Evolutionary conservation across 225 moss, liverwort and hornwort genomes (phyloP).

Genomic region (Bryum argenteum): DNA sequence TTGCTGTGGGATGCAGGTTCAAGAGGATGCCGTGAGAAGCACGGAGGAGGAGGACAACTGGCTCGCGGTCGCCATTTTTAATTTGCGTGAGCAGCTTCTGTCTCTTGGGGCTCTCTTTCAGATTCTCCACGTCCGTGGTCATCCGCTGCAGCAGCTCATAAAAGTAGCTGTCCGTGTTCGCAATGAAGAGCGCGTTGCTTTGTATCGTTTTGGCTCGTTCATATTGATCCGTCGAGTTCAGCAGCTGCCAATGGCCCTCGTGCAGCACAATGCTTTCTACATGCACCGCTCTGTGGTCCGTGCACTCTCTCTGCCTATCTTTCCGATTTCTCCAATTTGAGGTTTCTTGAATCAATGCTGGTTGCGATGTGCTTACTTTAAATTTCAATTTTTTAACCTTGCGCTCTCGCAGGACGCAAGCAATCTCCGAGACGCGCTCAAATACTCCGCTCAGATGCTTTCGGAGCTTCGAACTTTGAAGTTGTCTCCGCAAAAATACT

Average conservation of each 20-base stretch:
- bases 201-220: slow-evolving; percentile 68
- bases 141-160: slow-evolving; percentile 78
- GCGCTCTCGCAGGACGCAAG: slow-evolving; percentile 88
- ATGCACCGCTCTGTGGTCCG: slow-evolving; percentile 66
- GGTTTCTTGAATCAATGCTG: slow-evolving; percentile 5
- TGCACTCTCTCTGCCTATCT: neutral
- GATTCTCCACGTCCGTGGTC: slow-evolving; percentile 77
- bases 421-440: slow-evolving; percentile 93
- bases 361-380: neutral
- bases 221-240: slow-evolving; percentile 65
- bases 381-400: slow-evolving; percentile 1
- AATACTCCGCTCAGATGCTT: slow-evolving; percentile 93
- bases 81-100: slow-evolving; percentile 77
- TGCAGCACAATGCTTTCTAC: slow-evolving; percentile 68
- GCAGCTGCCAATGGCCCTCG: slow-evolving; percentile 73
- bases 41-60: slow-evolving; percentile 75
- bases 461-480: slow-evolving; percentile 98
- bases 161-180: slow-evolving; percentile 75
- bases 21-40: slow-evolving; percentile 55
- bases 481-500: slow-evolving; percentile 97
- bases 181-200: slow-evolving; percentile 48
- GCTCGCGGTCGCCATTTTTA: slow-evolving; percentile 62
- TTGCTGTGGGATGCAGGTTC: slow-evolving; percentile 68
- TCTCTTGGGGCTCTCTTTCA: slow-evolving; percentile 76
- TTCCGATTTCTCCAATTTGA: neutral